Evolutionary conservation across 2,329 filamentous ascomycete genomes (phyloP).

Genomic region (Aureobasidium sp.): DNA sequence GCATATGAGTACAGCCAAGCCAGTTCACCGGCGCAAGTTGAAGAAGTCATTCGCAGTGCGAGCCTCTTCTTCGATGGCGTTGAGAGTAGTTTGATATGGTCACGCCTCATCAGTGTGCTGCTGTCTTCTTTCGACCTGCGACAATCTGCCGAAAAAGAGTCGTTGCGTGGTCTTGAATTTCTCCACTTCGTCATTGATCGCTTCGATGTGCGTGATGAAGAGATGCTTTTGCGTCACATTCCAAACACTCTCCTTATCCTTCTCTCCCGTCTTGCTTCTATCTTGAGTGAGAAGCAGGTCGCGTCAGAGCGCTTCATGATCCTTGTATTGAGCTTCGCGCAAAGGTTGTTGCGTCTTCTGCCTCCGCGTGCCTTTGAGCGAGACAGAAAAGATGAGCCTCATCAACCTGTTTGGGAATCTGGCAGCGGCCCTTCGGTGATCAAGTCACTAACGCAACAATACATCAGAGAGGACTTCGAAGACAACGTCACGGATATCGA

Average conservation of each 20-base stretch:
- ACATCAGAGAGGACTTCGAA: background rate
- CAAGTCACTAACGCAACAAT: constrained; percentile 7
- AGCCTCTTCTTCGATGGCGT: constrained; percentile 97
- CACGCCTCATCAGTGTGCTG: constrained; percentile 23
- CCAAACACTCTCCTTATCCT: constrained; percentile 63
- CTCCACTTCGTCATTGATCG: constrained; percentile 75
- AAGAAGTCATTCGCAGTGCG: constrained; percentile 84
- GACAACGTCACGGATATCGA: background rate
- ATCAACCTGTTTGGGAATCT: background rate
- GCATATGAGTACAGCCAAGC: constrained; percentile 65
- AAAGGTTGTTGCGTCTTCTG: constrained; percentile 19
- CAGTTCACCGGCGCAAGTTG: constrained; percentile 63
- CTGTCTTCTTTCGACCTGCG: constrained; percentile 11
- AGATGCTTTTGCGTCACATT: constrained; percentile 84
- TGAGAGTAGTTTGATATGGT: constrained; percentile 85
- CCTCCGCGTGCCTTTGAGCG: constrained; percentile 22
- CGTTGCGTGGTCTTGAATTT: constrained; percentile 56
- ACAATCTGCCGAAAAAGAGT: constrained; percentile 56
- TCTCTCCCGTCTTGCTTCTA: constrained; percentile 36
- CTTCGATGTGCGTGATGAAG: constrained; percentile 93
- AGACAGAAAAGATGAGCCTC: background rate
- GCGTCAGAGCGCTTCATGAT: constrained; percentile 19
- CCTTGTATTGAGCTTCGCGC: constrained; percentile 16
- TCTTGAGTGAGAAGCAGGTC: background rate
- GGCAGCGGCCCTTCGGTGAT: background rate